These are phyloP conservation scores for Yamadazyma scolyti DNA, from an alignment of 805 yeast species.

Conservation along the genomic window DNA sequence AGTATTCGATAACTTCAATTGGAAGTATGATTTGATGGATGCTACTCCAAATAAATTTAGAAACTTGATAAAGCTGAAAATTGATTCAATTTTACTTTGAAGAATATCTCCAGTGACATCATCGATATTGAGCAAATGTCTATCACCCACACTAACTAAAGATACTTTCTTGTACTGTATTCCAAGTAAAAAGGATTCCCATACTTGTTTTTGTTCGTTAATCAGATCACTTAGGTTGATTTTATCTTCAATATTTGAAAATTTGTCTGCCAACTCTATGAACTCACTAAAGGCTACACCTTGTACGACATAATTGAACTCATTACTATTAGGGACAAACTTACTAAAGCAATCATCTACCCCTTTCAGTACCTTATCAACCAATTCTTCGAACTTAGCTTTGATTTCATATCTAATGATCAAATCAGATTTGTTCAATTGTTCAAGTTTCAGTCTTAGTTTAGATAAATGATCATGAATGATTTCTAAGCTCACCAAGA, in stretches of 20 bases:
- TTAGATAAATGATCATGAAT: conserved; percentile 16
- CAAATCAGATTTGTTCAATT: conserved; percentile 11
- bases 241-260: conserved; percentile 7
- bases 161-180: conserved; percentile 3
- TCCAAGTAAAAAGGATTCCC: conserved; percentile 9
- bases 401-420: conserved; percentile 12
- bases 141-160: conserved; percentile 1
- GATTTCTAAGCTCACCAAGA: conserved; percentile 15
- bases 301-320: conserved; percentile 6
- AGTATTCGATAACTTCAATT: conserved; percentile 20
- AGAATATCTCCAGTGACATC: conserved; percentile 3
- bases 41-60: conserved; percentile 21
- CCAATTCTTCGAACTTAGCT: conserved; percentile 7
- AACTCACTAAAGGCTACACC: conserved; percentile 11
- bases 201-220: conserved; percentile 8
- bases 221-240: conserved; percentile 8
- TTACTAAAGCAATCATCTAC: conserved; percentile 14
- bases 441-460: conserved; percentile 12
- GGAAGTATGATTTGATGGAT: conserved; percentile 21
- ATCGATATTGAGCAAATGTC: no score
- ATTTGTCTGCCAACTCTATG: conserved; percentile 5
- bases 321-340: conserved; percentile 18
- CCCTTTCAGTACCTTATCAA: conserved; percentile 9
- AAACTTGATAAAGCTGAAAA: conserved; percentile 24
- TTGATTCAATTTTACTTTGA: conserved; percentile 15